Percentiles rank a stretch among this genome's conserved stretches.
Evolutionary conservation across 306 rosid genomes (phyloP).

Genomic region (Psophocarpus tetragonolobus): DNA sequence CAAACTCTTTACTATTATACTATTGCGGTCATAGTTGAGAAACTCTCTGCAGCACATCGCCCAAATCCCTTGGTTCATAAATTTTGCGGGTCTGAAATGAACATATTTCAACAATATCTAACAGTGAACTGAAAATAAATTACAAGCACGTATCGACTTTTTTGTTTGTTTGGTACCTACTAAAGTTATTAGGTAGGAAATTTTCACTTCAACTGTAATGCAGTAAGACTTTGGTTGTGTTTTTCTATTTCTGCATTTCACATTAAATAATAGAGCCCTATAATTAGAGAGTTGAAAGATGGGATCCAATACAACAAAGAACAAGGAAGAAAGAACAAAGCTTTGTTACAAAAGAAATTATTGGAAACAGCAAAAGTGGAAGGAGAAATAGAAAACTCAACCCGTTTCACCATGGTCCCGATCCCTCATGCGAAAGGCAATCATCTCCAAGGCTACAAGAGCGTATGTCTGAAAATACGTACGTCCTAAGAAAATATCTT

Average conservation of each 20-base stretch:
- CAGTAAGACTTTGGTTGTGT: background rate
- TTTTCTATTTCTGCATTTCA: background rate
- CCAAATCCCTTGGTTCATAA: background rate
- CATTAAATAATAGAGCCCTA: background rate
- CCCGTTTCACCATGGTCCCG: slow-evolving; percentile 23
- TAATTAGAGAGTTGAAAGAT: background rate
- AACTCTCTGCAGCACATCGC: slow-evolving; percentile 1
- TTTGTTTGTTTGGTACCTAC: background rate
- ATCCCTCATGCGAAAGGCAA: background rate
- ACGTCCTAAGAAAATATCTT: slow-evolving; percentile 8
- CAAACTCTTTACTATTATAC: slow-evolving; percentile 11
- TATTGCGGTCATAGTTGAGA: background rate
- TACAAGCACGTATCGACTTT: background rate
- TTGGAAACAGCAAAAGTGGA: background rate
- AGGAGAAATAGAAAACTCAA: background rate
- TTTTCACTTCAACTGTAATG: background rate
- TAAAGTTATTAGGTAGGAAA: background rate
- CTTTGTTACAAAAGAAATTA: background rate
- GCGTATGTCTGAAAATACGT: slow-evolving; percentile 22
- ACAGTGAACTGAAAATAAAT: background rate
- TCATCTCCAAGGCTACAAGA: slow-evolving; percentile 28
- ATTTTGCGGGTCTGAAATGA: background rate
- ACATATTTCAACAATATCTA: slow-evolving; percentile 22
- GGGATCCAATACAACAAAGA: background rate
- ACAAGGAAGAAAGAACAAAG: background rate